A percentile compares a stretch with the other conserved stretches of the same genome.
phyloP scores from a whole-genome alignment of 2,329 filamentous ascomycete genomes.

The Xylaria sp. region DNA sequence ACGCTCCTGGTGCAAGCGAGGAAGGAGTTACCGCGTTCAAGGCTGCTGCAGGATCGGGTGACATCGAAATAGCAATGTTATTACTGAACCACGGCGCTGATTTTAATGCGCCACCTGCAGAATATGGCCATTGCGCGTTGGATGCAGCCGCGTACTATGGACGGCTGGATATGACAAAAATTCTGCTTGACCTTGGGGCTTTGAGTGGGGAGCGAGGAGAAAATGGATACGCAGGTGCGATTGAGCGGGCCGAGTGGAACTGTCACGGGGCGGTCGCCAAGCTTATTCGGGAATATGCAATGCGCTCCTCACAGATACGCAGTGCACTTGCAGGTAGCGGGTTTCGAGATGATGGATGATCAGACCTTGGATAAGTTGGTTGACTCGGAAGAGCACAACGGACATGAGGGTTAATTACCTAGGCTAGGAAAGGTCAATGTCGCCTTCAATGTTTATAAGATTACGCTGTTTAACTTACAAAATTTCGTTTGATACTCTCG shows the following conservation, averaged over 20 bases:
- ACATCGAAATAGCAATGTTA: not conserved
- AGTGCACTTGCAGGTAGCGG: not conserved
- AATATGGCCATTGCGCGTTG: not conserved
- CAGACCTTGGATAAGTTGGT: too few relatives aligned
- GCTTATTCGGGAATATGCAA: slow-evolving; percentile 2
- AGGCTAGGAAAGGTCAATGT: too few relatives aligned
- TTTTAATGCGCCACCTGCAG: not conserved
- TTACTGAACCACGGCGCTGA: not conserved
- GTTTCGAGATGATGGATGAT: not conserved
- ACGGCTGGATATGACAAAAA: slow-evolving; percentile 1
- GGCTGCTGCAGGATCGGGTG: not conserved
- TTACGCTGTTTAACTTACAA: too few relatives aligned
- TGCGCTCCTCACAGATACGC: not conserved
- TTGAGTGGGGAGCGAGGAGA: not conserved
- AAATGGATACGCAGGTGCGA: not conserved
- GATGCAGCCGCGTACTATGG: not conserved
- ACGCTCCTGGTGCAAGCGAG: not conserved
- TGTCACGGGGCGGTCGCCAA: not conserved
- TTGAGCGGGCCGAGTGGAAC: not conserved
- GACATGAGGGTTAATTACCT: too few relatives aligned
- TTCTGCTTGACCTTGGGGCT: slow-evolving; percentile 1
- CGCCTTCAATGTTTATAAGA: too few relatives aligned
- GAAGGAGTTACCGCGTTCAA: not conserved
- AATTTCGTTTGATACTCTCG: too few relatives aligned
- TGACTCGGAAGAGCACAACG: too few relatives aligned